These are phyloP conservation scores for Oemleria cerasiformis DNA, from an alignment of 306 rosid species.

Conservation along the genomic window DNA sequence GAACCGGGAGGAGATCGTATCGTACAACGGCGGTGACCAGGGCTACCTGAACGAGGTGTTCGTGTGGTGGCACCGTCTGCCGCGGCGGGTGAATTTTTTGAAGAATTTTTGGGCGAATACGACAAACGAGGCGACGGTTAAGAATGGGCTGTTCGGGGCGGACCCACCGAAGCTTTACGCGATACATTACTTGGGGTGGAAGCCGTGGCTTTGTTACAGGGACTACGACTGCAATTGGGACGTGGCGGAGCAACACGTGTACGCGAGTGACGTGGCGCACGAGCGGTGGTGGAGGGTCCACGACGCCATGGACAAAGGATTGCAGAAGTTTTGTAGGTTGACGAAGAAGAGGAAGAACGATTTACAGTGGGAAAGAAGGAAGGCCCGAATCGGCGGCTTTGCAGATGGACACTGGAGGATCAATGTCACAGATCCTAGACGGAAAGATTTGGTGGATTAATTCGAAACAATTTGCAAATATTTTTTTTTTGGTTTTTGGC, in stretches of 20 bases:
- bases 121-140: conserved; percentile 46
- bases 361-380: conserved; percentile 74
- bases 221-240: conserved; percentile 97
- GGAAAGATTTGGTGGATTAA: conserved; percentile 48
- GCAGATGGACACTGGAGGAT: conserved; percentile 68
- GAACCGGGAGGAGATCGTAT: conserved; percentile 44
- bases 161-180: conserved; percentile 73
- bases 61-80: conserved; percentile 98
- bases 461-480: background rate
- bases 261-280: conserved; percentile 93
- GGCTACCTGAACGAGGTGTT: conserved; percentile 89
- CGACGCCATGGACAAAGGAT: conserved; percentile 50
- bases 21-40: conserved; percentile 94
- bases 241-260: conserved; percentile 52
- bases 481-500: background rate
- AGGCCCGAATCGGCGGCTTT: conserved; percentile 41
- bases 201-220: conserved; percentile 90
- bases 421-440: conserved; percentile 78
- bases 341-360: conserved; percentile 58
- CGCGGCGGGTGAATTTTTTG: conserved; percentile 70
- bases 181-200: conserved; percentile 75
- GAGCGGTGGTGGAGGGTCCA: conserved; percentile 75
- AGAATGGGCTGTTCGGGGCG: conserved; percentile 65
- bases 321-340: conserved; percentile 62
- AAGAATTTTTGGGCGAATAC: conserved; percentile 95